Base-by-base conservation (phyloP, 306 rosid species). In the Pterocarpus santalinus region DNA sequence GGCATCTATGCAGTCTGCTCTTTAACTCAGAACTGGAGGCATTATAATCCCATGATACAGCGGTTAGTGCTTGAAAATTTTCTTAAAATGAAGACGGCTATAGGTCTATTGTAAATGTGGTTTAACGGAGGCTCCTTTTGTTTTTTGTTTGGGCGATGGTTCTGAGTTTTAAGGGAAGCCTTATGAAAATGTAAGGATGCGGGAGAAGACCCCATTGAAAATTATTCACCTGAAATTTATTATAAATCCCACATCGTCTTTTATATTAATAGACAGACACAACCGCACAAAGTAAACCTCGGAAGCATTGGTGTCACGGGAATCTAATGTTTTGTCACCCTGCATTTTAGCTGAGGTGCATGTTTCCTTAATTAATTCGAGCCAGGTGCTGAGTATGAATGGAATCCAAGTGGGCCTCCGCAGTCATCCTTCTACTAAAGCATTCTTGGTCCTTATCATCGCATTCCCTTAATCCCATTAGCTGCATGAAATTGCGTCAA, bases 401-500 rank as follows among this genome's bases (percentile, higher is more conserved):
- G 83, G 87, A 89, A 76, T 91, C 92, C 89, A 91, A 83, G 80
- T 91, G 95, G 16, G 92, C 91, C 65, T 91, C 88, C 47, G 75
- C 79, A 57, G 82, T 63, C 90, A 89, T 86, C 78, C 88, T 89
- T 69, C 89, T 84, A 65, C 77, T 74, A 13, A 67, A 34, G 63
- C 88, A 82, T 64, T 84, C 91, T 15, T 85, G 87, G 43, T 62
- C 62, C 41, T 82, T 77, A 8, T 49, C 81, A 13, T 65, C 32
- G 16, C 89, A 86, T 77, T 55, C 67, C 61, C 85, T 89, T 72
- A 82, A 82, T 30, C 88, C 91, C 81, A 82, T 78, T 47, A 78
- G 30, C 62, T 65, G 70, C 53, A 55, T 16, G 44, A 57, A 55
- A n/a, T 64, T 34, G 16, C 66, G 72, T 8, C 6, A 51, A 56